Evolutionary conservation across 208 protist species (phyloP).

Genomic region (Leishmania amazonensis): DNA sequence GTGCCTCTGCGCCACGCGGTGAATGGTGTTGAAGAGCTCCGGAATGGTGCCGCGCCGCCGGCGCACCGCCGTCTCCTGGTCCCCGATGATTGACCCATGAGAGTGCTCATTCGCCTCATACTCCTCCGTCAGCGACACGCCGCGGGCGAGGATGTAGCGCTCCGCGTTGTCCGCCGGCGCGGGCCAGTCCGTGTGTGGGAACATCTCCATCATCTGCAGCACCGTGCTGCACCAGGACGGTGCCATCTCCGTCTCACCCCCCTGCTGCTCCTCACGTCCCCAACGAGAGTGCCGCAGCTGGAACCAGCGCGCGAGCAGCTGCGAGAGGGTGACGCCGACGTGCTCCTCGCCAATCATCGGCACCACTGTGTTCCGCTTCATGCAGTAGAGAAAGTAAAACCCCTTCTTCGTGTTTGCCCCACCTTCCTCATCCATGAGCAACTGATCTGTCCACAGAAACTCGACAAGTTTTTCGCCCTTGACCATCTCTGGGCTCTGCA

Average conservation of each 20-base stretch:
- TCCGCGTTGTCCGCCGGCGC: constrained; percentile 25
- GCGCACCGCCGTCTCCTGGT: constrained; percentile 11
- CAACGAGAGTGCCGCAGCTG: constrained; percentile 78
- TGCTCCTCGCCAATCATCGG: constrained; percentile 32
- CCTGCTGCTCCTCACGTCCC: constrained; percentile 49
- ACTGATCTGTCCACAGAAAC: constrained; percentile 65
- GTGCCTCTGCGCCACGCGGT: constrained; percentile 36
- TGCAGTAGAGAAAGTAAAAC: constrained; percentile 87
- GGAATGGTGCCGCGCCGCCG: constrained; percentile 30
- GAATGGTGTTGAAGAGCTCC: constrained; percentile 41
- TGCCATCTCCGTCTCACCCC: constrained; percentile 40
- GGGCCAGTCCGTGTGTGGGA: constrained; percentile 52
- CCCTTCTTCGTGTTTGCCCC: constrained; percentile 74
- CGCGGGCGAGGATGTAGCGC: constrained; percentile 38
- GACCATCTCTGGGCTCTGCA: constrained; percentile 29
- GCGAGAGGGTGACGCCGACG: constrained; percentile 36
- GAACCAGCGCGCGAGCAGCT: constrained; percentile 73
- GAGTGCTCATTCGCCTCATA: constrained; percentile 3
- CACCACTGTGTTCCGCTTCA: constrained; percentile 38
- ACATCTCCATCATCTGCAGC: constrained; percentile 60
- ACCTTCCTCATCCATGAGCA: constrained; percentile 80
- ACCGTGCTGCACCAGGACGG: constrained; percentile 63
- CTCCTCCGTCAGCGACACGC: constrained; percentile 34
- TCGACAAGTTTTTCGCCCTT: constrained; percentile 52
- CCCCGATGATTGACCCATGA: constrained; percentile 17